Conservation (phyloP, 2,329 filamentous ascomycete genomes). For the Xylaria sp. region DNA sequence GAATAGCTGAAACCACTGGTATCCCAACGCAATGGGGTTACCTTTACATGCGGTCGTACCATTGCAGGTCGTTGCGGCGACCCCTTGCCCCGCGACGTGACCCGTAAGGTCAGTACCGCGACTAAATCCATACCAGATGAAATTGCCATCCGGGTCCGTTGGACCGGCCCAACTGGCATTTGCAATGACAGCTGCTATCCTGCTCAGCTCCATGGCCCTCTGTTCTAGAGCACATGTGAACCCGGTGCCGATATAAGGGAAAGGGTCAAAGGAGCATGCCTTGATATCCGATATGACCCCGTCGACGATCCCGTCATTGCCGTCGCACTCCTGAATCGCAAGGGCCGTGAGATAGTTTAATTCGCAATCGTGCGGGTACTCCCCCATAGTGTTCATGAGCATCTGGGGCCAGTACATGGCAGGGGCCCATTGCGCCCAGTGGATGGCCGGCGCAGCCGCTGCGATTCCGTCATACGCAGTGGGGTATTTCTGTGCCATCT, state of each 20-base stretch:
- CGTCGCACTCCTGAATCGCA: conserved; percentile 42
- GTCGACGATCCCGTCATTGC: conserved; percentile 47
- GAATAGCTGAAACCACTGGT: conserved; percentile 21
- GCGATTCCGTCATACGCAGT: conserved; percentile 58
- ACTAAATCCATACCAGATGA: conserved; percentile 25
- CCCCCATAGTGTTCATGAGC: conserved; percentile 15
- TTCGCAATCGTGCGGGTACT: conserved; percentile 23
- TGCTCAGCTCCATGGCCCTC: conserved; percentile 8
- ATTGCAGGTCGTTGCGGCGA: conserved; percentile 14
- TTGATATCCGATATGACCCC: conserved; percentile 45
- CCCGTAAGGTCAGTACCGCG: conserved; percentile 20
- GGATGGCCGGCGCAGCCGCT: conserved; percentile 44
- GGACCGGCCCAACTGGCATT: conserved; percentile 23
- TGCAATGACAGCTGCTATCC: conserved; percentile 15
- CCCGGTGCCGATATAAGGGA: conserved; percentile 27
- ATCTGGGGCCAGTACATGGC: conserved; percentile 23
- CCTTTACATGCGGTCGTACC: background rate
- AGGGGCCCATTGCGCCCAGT: conserved; percentile 19
- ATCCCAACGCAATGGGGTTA: conserved; percentile 12
- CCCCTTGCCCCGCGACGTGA: conserved; percentile 8
- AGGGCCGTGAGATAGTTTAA: conserved; percentile 13
- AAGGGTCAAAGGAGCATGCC: conserved; percentile 41
- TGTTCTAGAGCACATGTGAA: conserved; percentile 25
- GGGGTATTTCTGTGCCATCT: conserved; percentile 54
- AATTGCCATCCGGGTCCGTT: conserved; percentile 9